Evolutionary conservation across 768 basidiomycete genomes (phyloP).

Genomic region (Russula brevipes): DNA sequence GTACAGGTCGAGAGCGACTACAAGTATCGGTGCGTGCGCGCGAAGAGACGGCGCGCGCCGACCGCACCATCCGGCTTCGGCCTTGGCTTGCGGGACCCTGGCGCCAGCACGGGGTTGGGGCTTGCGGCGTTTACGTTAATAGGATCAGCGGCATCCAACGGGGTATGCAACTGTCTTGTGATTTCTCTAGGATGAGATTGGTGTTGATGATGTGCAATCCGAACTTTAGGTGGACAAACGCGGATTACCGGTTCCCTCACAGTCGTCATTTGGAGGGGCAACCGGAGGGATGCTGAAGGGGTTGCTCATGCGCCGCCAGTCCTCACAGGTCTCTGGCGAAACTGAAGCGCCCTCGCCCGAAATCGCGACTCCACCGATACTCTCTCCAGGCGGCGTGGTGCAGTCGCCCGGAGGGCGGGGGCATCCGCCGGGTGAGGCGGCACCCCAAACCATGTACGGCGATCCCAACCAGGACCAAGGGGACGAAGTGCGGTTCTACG

Average conservation of each 20-base stretch:
- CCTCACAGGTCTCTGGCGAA: constrained; percentile 63
- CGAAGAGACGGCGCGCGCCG: constrained; percentile 50
- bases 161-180: constrained; percentile 49
- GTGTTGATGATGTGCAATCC: neutral
- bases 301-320: constrained; percentile 84
- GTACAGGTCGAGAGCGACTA: constrained; percentile 85
- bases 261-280: constrained; percentile 54
- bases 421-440: constrained; percentile 29
- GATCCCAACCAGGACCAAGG: constrained; percentile 76
- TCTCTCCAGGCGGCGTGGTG: constrained; percentile 7
- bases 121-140: constrained; percentile 73
- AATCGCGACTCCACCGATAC: constrained; percentile 12
- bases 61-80: constrained; percentile 29
- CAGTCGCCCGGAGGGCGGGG: constrained; percentile 23
- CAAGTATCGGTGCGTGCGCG: constrained; percentile 80
- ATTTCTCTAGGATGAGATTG: neutral
- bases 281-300: constrained; percentile 81
- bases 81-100: constrained; percentile 42
- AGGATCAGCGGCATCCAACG: constrained; percentile 79
- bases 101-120: constrained; percentile 28
- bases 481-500: constrained; percentile 94
- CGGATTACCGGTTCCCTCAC: constrained; percentile 79
- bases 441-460: constrained; percentile 66
- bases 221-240: constrained; percentile 72
- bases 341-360: constrained; percentile 28